Evolutionary conservation across 163 green algal species (phyloP), one percentile per base, ranked within the genome.

Genomic region (Picocystis sp.): DNA sequence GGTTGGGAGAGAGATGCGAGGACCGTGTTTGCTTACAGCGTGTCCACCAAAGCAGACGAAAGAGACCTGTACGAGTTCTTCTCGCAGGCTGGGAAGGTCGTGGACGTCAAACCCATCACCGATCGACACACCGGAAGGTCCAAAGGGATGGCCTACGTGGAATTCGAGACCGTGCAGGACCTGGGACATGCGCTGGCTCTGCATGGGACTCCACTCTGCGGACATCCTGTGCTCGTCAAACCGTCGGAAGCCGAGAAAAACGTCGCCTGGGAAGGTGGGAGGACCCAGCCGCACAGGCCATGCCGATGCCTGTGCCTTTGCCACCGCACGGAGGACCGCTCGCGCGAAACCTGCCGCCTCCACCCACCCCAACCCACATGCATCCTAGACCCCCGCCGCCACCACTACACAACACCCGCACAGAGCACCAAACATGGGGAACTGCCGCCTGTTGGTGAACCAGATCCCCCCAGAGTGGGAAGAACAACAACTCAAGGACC

Each of bases 21-120:
- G 45, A 96, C 87, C 1, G 77, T 93, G 2, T 92, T 93, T 60
- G 84, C 78, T 1, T 91, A 84, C 69, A 92, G 93, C 57, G 61
- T 98, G 12, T 82, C 73, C 52, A 66, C 92, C 45, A 80, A 76
- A 45, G 83, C 83, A 3, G 77, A 84, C 34, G 89, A 97, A 65
- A 64, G 73, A 24, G 87, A 96, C 52, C 60, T 95, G 1, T 94
- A 87, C 51, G 61, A 89, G 53, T 92, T 95, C 49, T 96, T 96
- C 66, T 74, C 56, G 22, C 62, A 77, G 53, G 75, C 75, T n/a
- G 84, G 84, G 15, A 73, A 62, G 43, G 77, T 95, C 29, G 60
- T 44, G 13, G 64, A 65, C 43, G 55, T 63, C n/a, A 33, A 54
- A 54, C 34, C 48, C 48, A 96, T 98, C 67, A 83, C 71, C 12